These are phyloP conservation scores for Leucocoprinus sp. DNA, from an alignment of 768 basidiomycete genomes.

Conservation along the genomic window DNA sequence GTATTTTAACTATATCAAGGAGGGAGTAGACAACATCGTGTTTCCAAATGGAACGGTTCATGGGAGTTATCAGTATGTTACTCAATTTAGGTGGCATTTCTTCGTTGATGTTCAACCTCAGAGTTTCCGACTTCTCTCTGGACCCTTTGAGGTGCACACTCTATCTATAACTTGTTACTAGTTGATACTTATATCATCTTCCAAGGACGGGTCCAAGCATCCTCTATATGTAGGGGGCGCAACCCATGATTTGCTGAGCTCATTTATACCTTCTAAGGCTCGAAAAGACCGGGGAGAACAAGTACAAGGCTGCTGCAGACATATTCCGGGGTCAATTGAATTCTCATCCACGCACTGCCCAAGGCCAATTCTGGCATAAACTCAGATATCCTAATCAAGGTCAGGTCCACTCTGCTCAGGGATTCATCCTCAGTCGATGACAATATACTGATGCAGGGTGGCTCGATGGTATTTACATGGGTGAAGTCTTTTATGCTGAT, in stretches of 20 bases:
- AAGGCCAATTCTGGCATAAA: slow-evolving; percentile 43
- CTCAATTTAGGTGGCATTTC: background rate
- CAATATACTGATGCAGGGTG: slow-evolving; percentile 23
- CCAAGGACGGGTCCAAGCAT: slow-evolving; percentile 31
- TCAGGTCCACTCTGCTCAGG: slow-evolving; percentile 10
- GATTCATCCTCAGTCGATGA: too few relatives aligned
- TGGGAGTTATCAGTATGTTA: slow-evolving; percentile 29
- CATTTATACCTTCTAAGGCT: slow-evolving; percentile 19
- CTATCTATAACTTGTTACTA: background rate
- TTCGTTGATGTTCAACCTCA: slow-evolving; percentile 7
- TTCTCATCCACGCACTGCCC: slow-evolving; percentile 33
- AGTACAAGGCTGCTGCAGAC: slow-evolving; percentile 35
- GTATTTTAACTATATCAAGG: slow-evolving; percentile 33
- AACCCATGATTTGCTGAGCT: background rate
- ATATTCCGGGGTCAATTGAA: slow-evolving; percentile 31
- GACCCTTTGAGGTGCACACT: slow-evolving; percentile 30
- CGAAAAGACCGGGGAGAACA: slow-evolving; percentile 24
- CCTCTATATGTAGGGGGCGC: slow-evolving; percentile 20
- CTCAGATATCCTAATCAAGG: slow-evolving; percentile 35
- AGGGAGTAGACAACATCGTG: slow-evolving; percentile 31
- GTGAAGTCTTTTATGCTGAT: slow-evolving; percentile 34
- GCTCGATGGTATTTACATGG: slow-evolving; percentile 42
- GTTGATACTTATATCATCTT: background rate
- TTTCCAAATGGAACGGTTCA: slow-evolving; percentile 29
- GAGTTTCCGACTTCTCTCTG: slow-evolving; percentile 24